Evolutionary conservation across 2,329 filamentous ascomycete species (phyloP).

Genomic region (Penicillium sp.): DNA sequence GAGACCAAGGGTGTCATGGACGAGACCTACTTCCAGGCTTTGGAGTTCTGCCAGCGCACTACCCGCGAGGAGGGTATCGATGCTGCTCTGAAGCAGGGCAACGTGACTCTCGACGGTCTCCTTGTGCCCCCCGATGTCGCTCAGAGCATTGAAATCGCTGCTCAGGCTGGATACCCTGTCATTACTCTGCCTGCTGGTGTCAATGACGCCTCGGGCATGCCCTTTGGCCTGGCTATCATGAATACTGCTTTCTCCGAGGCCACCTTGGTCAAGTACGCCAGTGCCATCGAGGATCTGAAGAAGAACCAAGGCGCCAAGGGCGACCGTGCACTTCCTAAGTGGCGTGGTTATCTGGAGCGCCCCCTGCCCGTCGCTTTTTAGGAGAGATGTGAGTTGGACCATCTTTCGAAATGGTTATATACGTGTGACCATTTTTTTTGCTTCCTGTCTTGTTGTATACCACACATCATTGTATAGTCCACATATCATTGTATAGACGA

Average conservation of each 20-base stretch:
- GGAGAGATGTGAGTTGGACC: not conserved
- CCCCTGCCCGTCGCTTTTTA: slow-evolving; percentile 30
- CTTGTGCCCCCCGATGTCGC: slow-evolving; percentile 61
- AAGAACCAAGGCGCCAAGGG: slow-evolving; percentile 36
- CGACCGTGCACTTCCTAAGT: slow-evolving; percentile 45
- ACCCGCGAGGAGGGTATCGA: slow-evolving; percentile 61
- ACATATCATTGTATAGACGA: slow-evolving; percentile 7
- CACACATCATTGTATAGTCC: slow-evolving; percentile 6
- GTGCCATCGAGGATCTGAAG: slow-evolving; percentile 55
- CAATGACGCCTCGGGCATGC: slow-evolving; percentile 48
- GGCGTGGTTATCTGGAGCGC: slow-evolving; percentile 44
- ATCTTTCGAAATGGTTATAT: not conserved
- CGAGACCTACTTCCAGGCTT: slow-evolving; percentile 58
- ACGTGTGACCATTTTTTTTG: not conserved
- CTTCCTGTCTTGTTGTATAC: slow-evolving; percentile 5
- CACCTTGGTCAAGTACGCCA: slow-evolving; percentile 52
- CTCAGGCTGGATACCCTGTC: slow-evolving; percentile 67
- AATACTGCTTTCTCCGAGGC: slow-evolving; percentile 55
- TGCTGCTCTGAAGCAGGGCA: slow-evolving; percentile 49
- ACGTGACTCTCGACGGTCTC: slow-evolving; percentile 49
- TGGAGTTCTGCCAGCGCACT: slow-evolving; percentile 51
- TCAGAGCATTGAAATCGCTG: slow-evolving; percentile 60
- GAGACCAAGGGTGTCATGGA: slow-evolving; percentile 54
- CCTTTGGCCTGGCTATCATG: slow-evolving; percentile 53
- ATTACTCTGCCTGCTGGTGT: slow-evolving; percentile 59